phyloP scores from a whole-genome alignment of 23 red algal genomes.

The Gracilaria gracilis region DNA sequence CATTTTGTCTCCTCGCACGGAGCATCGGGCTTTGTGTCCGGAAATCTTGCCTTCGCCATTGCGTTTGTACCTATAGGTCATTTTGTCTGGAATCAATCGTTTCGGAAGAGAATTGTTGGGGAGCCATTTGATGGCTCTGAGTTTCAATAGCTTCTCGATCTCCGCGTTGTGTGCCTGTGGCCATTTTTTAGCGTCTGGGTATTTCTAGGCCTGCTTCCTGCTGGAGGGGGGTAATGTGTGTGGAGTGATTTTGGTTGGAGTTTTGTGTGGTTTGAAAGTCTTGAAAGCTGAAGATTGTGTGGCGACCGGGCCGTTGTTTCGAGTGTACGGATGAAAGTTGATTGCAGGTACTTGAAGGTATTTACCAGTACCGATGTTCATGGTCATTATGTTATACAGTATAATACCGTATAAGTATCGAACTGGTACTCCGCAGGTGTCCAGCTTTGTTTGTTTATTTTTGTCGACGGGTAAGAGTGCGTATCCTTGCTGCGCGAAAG shows the following conservation, averaged over 20 bases:
- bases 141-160: background rate
- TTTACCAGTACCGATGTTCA: background rate
- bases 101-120: background rate
- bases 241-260: background rate
- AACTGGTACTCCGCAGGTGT: background rate
- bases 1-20: background rate
- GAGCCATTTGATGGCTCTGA: conserved; percentile 49
- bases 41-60: background rate
- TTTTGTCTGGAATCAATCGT: background rate
- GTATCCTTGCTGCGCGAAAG: conserved; percentile 20
- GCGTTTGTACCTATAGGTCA: conserved; percentile 26
- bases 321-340: conserved; percentile 37
- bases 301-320: background rate
- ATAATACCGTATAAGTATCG: conserved; percentile 14
- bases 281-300: conserved; percentile 1
- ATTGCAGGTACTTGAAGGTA: background rate
- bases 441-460: background rate
- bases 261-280: background rate
- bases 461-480: background rate
- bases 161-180: background rate
- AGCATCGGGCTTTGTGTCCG: background rate
- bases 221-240: conserved; percentile 7
- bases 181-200: conserved; percentile 13
- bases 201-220: background rate
- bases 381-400: background rate